Evolutionary conservation across 768 basidiomycete species (phyloP).

Genomic region (Termitomyces sp.): DNA sequence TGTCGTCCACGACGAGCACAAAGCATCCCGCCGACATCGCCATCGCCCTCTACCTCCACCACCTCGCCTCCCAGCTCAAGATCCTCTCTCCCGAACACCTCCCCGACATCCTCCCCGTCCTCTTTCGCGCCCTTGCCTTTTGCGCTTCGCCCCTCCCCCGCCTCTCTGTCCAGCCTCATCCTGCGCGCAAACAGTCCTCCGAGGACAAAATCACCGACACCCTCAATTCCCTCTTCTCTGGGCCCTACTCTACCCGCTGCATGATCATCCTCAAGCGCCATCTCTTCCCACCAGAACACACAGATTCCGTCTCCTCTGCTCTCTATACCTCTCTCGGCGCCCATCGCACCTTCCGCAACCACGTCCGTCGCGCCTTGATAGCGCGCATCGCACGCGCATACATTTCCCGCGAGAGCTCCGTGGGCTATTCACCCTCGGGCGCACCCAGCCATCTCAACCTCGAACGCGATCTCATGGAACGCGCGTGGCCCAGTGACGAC

Average conservation of each 20-base stretch:
- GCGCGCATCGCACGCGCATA: conserved; percentile 63
- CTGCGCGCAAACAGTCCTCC: conserved; percentile 27
- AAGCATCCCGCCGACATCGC: conserved; percentile 62
- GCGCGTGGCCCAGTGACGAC: conserved; percentile 70
- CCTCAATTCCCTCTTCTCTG: conserved; percentile 52
- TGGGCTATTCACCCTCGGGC: conserved; percentile 54
- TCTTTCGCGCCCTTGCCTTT: conserved; percentile 67
- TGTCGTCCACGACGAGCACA: conserved; percentile 44
- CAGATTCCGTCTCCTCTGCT: conserved; percentile 21
- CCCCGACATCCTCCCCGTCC: conserved; percentile 54
- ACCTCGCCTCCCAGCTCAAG: conserved; percentile 58
- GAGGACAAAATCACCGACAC: conserved; percentile 57
- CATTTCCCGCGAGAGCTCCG: conserved; percentile 47
- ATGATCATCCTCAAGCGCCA: conserved; percentile 57
- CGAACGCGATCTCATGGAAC: conserved; percentile 61
- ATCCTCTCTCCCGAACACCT: conserved; percentile 51
- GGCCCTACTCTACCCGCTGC: conserved; percentile 62
- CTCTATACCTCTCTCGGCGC: conserved; percentile 52
- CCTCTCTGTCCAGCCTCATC: conserved; percentile 45
- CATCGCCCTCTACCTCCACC: conserved; percentile 55
- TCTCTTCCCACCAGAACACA: conserved; percentile 42
- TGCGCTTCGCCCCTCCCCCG: conserved; percentile 65
- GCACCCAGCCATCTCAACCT: conserved; percentile 55
- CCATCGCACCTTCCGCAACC: conserved; percentile 55
- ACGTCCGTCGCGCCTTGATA: conserved; percentile 56